Percentiles rank a stretch among this genome's conserved stretches.
Conservation (phyloP, 2,329 filamentous ascomycete genomes). For the Alternaria sp. region DNA sequence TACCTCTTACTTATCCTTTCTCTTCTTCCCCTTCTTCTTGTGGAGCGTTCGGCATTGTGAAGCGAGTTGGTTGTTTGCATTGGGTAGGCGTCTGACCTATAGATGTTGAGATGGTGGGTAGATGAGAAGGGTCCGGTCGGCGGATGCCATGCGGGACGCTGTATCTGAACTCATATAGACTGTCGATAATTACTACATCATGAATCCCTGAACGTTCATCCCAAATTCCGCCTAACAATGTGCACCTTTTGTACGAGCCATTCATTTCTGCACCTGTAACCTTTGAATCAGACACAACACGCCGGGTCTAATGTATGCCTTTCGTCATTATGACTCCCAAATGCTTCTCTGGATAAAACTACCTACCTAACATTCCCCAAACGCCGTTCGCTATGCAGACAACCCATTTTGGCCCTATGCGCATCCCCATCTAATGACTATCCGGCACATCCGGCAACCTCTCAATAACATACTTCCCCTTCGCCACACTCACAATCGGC, state of each 20-base stretch:
- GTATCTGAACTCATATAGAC: background rate
- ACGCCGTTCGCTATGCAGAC: conserved; percentile 14
- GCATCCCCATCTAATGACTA: conserved; percentile 38
- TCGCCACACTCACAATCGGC: conserved; percentile 79
- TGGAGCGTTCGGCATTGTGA: conserved; percentile 7
- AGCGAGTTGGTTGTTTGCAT: conserved; percentile 9
- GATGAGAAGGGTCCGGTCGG: background rate
- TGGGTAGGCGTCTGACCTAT: background rate
- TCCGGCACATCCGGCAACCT: conserved; percentile 84
- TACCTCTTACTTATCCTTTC: background rate
- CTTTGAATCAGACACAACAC: background rate
- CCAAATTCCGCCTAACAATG: background rate
- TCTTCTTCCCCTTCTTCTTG: background rate
- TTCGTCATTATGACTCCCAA: background rate
- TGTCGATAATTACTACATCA: background rate
- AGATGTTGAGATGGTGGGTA: background rate
- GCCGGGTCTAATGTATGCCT: background rate
- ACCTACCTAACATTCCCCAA: background rate
- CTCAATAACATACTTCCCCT: conserved; percentile 94
- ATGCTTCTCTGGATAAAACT: background rate
- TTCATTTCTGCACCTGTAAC: background rate
- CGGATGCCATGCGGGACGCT: background rate
- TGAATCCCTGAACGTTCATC: background rate
- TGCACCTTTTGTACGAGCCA: background rate
- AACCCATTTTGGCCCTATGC: background rate